Conservation (phyloP, 1,284 basidiomycete genomes). For the Cryptococcus sp. region DNA sequence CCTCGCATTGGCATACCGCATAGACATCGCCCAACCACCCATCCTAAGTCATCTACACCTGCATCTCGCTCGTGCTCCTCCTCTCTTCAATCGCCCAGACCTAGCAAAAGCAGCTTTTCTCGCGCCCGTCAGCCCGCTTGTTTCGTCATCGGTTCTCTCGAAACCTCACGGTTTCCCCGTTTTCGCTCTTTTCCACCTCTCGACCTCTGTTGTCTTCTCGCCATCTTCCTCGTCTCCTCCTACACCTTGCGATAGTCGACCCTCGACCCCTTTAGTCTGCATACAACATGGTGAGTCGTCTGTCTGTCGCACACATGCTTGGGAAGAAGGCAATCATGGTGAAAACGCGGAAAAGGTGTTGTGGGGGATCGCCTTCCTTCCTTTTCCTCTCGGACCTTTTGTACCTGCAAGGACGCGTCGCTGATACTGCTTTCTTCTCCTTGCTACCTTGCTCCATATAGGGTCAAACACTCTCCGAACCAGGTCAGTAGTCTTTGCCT, state of each 20-base stretch:
- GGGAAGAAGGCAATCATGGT: not conserved
- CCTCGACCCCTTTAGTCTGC: not conserved
- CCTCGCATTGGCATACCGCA: too few species aligned
- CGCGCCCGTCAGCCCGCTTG: too few species aligned
- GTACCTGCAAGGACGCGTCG: constrained; percentile 7
- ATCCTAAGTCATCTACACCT: too few species aligned
- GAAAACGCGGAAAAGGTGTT: too few species aligned
- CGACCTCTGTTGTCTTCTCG: not conserved
- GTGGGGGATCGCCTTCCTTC: not conserved
- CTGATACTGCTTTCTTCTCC: constrained; percentile 4
- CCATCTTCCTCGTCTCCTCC: not conserved
- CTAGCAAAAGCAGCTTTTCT: too few species aligned
- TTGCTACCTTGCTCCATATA: constrained; percentile 7
- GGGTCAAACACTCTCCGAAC: constrained; percentile 48
- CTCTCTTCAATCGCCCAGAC: too few species aligned
- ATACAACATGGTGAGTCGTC: constrained; percentile 3
- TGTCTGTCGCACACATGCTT: not conserved
- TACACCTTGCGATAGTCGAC: too few species aligned
- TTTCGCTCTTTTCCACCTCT: not conserved
- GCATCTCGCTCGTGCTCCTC: too few species aligned
- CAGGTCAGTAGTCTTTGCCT: constrained; percentile 37
- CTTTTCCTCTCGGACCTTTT: not conserved
- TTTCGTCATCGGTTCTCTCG: too few species aligned
- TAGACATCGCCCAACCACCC: too few species aligned
- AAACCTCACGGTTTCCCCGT: too few species aligned